Evolutionary conservation across 345 rosid species (phyloP).

Genomic region (Ceriops zippeliana): DNA sequence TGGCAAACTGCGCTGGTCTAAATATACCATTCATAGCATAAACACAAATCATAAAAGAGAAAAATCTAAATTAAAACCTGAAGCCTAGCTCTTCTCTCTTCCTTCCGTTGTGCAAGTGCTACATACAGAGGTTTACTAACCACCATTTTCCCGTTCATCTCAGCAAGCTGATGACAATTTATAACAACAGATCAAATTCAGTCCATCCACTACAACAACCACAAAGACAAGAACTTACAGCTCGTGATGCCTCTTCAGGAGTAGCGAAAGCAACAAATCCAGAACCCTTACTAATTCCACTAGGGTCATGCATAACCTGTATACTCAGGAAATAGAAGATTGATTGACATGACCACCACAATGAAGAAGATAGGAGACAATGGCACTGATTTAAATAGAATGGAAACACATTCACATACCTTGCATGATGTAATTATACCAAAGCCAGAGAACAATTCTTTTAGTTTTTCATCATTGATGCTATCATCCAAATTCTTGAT

Average conservation of each 20-base stretch:
- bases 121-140: constrained; percentile 28
- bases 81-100: constrained; percentile 25
- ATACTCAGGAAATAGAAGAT: neutral
- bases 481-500: constrained; percentile 26
- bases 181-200: no score
- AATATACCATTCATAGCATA: no score
- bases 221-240: constrained; percentile 16
- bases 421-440: constrained; percentile 29
- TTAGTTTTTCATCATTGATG: constrained; percentile 23
- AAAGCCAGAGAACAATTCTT: constrained; percentile 24
- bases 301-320: constrained; percentile 27
- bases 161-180: constrained; percentile 6
- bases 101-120: constrained; percentile 30
- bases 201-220: no score
- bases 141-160: constrained; percentile 31
- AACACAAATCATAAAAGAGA: no score
- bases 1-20: no score
- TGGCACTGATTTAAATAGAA: neutral
- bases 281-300: constrained; percentile 24
- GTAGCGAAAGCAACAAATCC: constrained; percentile 29
- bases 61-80: constrained; percentile 9
- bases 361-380: neutral
- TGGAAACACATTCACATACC: neutral
- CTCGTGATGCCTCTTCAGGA: constrained; percentile 27
- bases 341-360: neutral